phyloP scores from a whole-genome alignment of 139 green algal genomes.

The Raphidocelis subcapitata region DNA sequence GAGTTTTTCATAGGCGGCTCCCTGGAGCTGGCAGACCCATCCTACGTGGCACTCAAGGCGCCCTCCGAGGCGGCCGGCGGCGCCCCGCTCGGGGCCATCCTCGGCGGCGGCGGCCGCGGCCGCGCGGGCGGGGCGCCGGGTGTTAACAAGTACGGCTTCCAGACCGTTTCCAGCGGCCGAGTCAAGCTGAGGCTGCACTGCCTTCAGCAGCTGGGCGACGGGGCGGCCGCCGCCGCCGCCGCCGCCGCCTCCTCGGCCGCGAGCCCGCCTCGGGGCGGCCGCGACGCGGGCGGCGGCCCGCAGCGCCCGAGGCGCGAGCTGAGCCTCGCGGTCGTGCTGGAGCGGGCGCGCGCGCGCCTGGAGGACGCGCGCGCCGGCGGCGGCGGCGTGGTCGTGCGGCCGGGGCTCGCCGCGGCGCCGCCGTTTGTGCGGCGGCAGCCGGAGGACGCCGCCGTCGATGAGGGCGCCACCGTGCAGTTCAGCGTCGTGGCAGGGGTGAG shows the following conservation, averaged over 20 bases:
- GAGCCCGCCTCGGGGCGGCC: not conserved
- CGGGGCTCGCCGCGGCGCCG: conserved; percentile 38
- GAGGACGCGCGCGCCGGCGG: conserved; percentile 35
- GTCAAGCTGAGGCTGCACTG: conserved; percentile 45
- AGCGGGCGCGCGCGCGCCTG: conserved; percentile 36
- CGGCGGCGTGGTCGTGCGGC: conserved; percentile 40
- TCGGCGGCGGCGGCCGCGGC: not conserved
- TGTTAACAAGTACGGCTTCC: conserved; percentile 67
- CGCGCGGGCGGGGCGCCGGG: no score
- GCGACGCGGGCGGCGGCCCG: not conserved
- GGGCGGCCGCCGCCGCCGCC: no score
- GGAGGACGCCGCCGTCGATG: conserved; percentile 22
- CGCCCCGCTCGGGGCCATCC: not conserved
- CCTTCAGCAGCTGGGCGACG: no score
- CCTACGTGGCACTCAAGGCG: conserved; percentile 24
- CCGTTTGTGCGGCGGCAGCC: conserved; percentile 41
- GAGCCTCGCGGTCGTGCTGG: conserved; percentile 46
- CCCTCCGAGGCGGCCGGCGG: not conserved
- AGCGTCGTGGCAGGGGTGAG: conserved; percentile 42
- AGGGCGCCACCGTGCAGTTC: conserved; percentile 41
- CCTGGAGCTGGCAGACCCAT: conserved; percentile 49
- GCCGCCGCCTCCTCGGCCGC: no score
- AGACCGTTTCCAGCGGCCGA: conserved; percentile 42
- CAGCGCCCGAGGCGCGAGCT: conserved; percentile 24
- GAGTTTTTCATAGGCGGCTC: conserved; percentile 62